Base-by-base conservation (phyloP, 2,329 filamentous ascomycete genomes). In the Arthroderma sp. region DNA sequence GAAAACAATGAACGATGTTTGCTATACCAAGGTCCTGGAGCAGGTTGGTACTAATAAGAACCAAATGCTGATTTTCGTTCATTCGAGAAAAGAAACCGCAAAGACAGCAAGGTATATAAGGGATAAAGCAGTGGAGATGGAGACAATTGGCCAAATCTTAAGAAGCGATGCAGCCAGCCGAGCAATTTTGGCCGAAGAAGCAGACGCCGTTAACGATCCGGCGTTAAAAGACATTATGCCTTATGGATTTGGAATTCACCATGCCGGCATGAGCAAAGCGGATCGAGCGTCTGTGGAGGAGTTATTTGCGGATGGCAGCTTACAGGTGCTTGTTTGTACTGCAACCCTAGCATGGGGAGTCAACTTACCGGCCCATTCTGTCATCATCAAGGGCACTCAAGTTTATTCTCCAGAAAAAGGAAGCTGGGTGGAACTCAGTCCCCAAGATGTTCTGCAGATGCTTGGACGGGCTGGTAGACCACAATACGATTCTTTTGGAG, bases 331-430 rank as follows among this genome's bases (percentile, higher is more conserved):
- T 42, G 89, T 96, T 32, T 96, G 87, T 66, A 98, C 91, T 34
- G 89, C 93, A 34, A 98, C 91, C n/a, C 72, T 98, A 43, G 91
- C 91, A 27, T 98, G 91, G 91, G 91, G 91, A 78, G 91, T 98
- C 60, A 98, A 98, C 65, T 69, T 98, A 59, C 91, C 91, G 4
- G 91, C 91, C 2, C 91, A 98, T 59, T 96, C 91, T 1, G 91
- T 98, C 58, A 89, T 98, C 59, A 98, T 98, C 71, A 98, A 98
- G 67, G 91, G 91, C 45, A 98, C 91, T 1, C 87, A 94, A 59
- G 83, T 98, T 15, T 98, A 98, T 67, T 96, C 91, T 0, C 91
- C 91, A 0, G 91, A 98, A 62, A 96, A 95, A 69, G 91, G 91
- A 69, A 91, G 85, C 63, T 98, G 91, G 89, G 88, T 98, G 15